These are phyloP conservation scores for Ophiosphaerella herpotricha DNA, from an alignment of 2,329 filamentous ascomycete species.

Conservation along the genomic window DNA sequence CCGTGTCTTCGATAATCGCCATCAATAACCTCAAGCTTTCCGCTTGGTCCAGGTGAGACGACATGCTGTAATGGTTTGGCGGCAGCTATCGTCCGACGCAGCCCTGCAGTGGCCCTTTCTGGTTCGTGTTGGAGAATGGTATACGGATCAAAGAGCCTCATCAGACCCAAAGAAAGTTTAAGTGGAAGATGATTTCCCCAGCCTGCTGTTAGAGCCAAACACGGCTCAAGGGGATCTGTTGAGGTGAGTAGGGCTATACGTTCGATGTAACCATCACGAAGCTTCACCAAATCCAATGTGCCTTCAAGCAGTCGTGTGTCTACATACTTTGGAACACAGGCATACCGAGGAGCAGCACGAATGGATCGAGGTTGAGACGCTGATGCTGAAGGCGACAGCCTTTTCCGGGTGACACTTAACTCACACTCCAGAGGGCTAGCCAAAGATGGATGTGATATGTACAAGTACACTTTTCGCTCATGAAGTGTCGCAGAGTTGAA, in stretches of 20 bases:
- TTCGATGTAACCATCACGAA: conserved; percentile 38
- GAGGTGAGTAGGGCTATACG: conserved; percentile 36
- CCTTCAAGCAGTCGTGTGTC: conserved; percentile 29
- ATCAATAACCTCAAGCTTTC: conserved; percentile 40
- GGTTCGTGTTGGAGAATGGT: conserved; percentile 33
- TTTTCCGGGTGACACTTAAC: conserved; percentile 42
- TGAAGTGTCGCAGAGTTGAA: conserved; percentile 44
- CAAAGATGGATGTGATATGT: conserved; percentile 42
- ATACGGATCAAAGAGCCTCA: conserved; percentile 43
- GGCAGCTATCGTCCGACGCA: conserved; percentile 37
- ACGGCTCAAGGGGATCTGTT: conserved; percentile 20
- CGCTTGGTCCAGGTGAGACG: conserved; percentile 26
- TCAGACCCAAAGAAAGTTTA: conserved; percentile 26
- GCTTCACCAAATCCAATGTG: conserved; percentile 36
- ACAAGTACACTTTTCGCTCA: conserved; percentile 44
- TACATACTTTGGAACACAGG: conserved; percentile 41
- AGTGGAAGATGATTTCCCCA: conserved; percentile 44
- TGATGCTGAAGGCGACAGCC: conserved; percentile 36
- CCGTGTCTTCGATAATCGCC: conserved; percentile 38
- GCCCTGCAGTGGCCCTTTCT: conserved; percentile 35
- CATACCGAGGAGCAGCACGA: conserved; percentile 34
- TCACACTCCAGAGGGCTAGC: conserved; percentile 43
- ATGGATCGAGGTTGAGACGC: conserved; percentile 29
- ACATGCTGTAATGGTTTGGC: conserved; percentile 28
- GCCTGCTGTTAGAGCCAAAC: conserved; percentile 39